Evolutionary conservation across 768 basidiomycete genomes (phyloP), one percentile per base, ranked within the genome.

Genomic region (Phaeotremella fagi): DNA sequence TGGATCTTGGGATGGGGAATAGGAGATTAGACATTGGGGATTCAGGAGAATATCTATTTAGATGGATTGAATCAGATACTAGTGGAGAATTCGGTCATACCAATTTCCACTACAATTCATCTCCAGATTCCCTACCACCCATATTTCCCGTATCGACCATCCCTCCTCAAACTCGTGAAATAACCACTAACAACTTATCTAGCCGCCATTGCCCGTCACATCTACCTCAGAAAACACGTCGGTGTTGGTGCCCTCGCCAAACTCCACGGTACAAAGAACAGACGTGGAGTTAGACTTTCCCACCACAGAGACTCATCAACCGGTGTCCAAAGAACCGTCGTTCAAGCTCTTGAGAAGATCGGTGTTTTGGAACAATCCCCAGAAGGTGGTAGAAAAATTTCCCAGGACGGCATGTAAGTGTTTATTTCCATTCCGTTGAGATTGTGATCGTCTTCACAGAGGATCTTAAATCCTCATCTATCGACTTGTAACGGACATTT

Each of bases 171-270:
- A n/a, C 26, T 49, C 37, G 45, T 20, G 31, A 16, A 16, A 16
- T 2, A 28, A 36, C 16, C 2, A 20, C 52, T 54, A 48, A 20
- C 27, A 18, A 23, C 15, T 16, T 23, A 3, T 22, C 27, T 69
- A 95, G 92, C 92, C 75, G 89, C 92, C 61, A 79, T 98, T 70
- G 94, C 94, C 78, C 86, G 94, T 72, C 94, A 97, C 85, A 95
- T 97, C 78, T 98, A 99, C 83, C 87, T 99, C 76, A 89, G 94
- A 76, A 92, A 94, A 80, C 87, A 89, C 74, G 89, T 92, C 68
- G 91, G 91, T 70, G 83, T 94, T 61, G 91, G 90, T 69, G 73
- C 75, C 25, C 64, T 74, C 43, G 85, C 83, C 78, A 98, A 95
- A 82, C 86, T 97, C 36, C 91, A 98, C 79, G 95, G 95, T 76